phyloP scores from a whole-genome alignment of 1,139 yeast species.

The Saccharomyces uvarum region DNA sequence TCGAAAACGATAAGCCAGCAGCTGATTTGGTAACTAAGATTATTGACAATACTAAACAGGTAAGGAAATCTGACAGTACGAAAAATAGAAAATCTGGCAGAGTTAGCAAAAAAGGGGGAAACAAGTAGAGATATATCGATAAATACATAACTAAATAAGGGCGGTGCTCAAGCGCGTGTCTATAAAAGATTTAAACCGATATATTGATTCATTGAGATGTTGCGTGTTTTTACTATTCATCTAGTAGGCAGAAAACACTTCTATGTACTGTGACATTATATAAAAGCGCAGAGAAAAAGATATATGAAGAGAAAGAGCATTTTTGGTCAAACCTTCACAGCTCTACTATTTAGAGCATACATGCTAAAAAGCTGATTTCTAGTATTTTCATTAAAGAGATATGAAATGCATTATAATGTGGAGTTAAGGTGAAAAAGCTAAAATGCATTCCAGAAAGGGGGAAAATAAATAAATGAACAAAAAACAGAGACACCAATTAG shows the following conservation, averaged over 20 bases:
- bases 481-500: slow-evolving; percentile 1
- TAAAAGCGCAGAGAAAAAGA: neutral
- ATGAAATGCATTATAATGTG: neutral
- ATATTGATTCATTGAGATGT: neutral
- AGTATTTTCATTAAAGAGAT: no score
- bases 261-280: neutral
- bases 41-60: neutral
- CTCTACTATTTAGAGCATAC: neutral
- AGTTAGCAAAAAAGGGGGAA: neutral
- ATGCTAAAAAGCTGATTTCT: neutral
- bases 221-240: neutral
- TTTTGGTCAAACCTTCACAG: neutral
- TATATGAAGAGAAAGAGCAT: neutral
- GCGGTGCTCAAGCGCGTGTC: neutral
- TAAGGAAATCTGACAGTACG: neutral
- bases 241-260: neutral
- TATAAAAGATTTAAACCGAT: neutral
- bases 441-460: neutral
- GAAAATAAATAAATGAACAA: neutral
- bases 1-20: slow-evolving; percentile 31
- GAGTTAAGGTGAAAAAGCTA: slow-evolving; percentile 4
- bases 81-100: neutral
- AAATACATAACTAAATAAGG: neutral
- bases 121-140: neutral
- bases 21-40: neutral